Base-by-base conservation (phyloP, 1,139 yeast species). In the Debaryomyces robertsiae region DNA sequence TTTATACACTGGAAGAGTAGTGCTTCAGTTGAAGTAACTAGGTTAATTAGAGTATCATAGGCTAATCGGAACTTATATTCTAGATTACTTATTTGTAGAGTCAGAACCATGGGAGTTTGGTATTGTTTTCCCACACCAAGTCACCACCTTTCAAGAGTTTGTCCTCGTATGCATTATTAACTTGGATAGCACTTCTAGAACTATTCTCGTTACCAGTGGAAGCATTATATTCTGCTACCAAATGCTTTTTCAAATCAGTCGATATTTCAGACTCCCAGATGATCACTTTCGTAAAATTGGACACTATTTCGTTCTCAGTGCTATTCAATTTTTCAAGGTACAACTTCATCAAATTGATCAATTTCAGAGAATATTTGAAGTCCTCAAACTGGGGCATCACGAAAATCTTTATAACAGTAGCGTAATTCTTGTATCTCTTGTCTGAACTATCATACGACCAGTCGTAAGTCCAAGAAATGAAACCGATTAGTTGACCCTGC, bases 71-170 rank as follows among this genome's bases (percentile, higher is more conserved):
- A 19, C 7, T 19, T n/a, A n/a, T n/a, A 22, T 22, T 22, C 25
- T 22, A 22, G 10, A 22, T 22, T 22, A 22, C 10, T 7, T 27
- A 25, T 5, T 9, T 6, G 31, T 15, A 11, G 18, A 14, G 7
- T 49, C 53, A 73, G 46, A 71, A 73, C 79, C 79, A 73, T 3
- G 75, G 68, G 38, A 74, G 52, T 49, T 74, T 73, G 39, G 60
- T 67, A 47, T 74, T 74, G 31, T 65, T 65, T 46, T 67, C 77
- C 79, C 79, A 73, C 16, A 71, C 51, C 11, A 69, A 42, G 1
- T 62, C 51, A 2, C 65, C 70, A 6, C 43, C 41, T 31, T 45
- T 40, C 36, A 69, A 50, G 29, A 49, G 42, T 6, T 50, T 43
- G 27, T 69, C 61, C 10, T 64, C 69, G 1, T 36, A 44, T 1